phyloP scores from a whole-genome alignment of 2,329 filamentous ascomycete genomes.

The Colletotrichum trifolii region DNA sequence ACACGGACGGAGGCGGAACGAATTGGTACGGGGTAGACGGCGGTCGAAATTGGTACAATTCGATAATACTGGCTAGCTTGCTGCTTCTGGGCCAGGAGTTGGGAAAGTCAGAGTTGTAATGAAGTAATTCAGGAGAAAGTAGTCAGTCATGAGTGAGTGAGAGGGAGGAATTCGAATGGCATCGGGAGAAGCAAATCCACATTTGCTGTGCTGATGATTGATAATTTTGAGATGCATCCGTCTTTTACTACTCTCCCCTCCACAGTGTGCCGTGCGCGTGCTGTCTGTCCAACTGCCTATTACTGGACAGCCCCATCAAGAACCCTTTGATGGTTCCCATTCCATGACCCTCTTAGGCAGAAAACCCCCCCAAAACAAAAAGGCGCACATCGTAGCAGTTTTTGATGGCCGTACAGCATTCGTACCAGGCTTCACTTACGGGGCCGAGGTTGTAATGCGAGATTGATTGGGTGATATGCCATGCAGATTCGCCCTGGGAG shows the following conservation, averaged over 20 bases:
- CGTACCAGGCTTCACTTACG: slow-evolving; percentile 14
- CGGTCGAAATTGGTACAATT: background rate
- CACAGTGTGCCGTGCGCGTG: slow-evolving; percentile 1
- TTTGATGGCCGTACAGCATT: slow-evolving; percentile 29
- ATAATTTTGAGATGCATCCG: slow-evolving; percentile 34
- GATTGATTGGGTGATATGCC: slow-evolving; percentile 23
- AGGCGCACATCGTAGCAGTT: background rate
- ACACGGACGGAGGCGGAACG: slow-evolving; percentile 18
- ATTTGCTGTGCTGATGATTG: slow-evolving; percentile 24
- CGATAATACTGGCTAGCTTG: no score
- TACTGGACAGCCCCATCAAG: slow-evolving; percentile 11
- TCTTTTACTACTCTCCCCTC: slow-evolving; percentile 11
- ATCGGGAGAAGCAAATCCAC: slow-evolving; percentile 4
- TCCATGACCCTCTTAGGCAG: background rate
- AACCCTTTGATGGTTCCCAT: slow-evolving; percentile 5
- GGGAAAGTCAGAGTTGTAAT: background rate
- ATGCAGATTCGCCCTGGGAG: slow-evolving; percentile 16
- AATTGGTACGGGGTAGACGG: background rate
- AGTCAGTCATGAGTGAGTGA: no score
- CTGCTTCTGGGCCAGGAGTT: no score
- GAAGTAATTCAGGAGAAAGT: slow-evolving; percentile 2
- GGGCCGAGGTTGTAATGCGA: slow-evolving; percentile 5
- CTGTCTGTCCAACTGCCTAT: background rate
- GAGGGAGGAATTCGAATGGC: no score
- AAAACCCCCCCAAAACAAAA: background rate